Evolutionary conservation across 2,329 filamentous ascomycete species (phyloP).

Genomic region (Ophioceras dolichostomum): DNA sequence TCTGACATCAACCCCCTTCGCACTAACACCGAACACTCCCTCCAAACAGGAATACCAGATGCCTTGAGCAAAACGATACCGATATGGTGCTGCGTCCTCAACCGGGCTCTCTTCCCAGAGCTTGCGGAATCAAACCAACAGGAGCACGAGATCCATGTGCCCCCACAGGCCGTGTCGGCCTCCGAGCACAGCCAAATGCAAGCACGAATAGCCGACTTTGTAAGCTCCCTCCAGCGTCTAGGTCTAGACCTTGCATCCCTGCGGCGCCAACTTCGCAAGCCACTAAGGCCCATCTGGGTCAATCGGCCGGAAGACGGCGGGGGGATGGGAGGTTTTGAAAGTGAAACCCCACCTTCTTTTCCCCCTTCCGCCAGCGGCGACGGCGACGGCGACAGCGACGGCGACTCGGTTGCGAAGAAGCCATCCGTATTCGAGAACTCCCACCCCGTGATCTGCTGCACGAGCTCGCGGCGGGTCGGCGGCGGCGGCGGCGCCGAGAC

Average conservation of each 20-base stretch:
- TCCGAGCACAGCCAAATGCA: conserved; percentile 76
- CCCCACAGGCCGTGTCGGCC: conserved; percentile 56
- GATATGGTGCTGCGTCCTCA: conserved; percentile 85
- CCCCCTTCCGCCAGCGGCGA: no score
- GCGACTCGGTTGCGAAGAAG: no score
- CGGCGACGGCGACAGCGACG: no score
- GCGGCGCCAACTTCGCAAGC: conserved; percentile 48
- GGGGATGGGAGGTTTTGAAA: no score
- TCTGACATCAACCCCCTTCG: no score
- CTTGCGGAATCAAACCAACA: neutral
- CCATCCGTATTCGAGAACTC: conserved; percentile 45
- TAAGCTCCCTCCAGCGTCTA: conserved; percentile 39
- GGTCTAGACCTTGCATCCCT: conserved; percentile 44
- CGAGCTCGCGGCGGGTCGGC: conserved; percentile 60
- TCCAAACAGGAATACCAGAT: conserved; percentile 81
- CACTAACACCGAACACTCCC: no score
- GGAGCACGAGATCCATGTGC: conserved; percentile 50
- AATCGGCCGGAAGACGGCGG: conserved; percentile 36
- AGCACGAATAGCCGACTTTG: conserved; percentile 41
- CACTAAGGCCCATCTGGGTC: conserved; percentile 68
- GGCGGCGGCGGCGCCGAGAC: no score
- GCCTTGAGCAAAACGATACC: conserved; percentile 88
- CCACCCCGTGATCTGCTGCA: conserved; percentile 72
- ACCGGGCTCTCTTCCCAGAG: conserved; percentile 61
- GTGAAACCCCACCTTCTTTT: no score